Evolutionary conservation across 345 rosid genomes (phyloP).

Genomic region (Nasturtium officinale): DNA sequence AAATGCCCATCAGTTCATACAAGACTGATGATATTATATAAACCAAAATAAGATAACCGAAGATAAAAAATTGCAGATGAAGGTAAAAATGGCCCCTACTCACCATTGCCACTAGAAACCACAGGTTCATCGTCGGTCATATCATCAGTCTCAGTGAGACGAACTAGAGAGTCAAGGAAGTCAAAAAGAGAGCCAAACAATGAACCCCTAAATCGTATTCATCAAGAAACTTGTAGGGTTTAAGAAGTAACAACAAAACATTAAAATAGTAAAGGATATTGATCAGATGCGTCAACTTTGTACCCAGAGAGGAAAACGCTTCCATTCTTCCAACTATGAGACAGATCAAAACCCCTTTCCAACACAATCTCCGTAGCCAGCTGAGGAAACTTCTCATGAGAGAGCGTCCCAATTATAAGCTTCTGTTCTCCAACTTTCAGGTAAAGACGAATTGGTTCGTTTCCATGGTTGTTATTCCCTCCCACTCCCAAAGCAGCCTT

Average conservation of each 20-base stretch:
- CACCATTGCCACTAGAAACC: constrained; percentile 40
- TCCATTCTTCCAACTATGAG: constrained; percentile 71
- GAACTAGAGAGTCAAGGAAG: constrained; percentile 43
- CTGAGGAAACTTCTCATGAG: constrained; percentile 66
- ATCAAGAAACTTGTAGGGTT: constrained; percentile 9
- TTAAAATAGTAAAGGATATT: constrained; percentile 53
- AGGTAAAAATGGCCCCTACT: not conserved
- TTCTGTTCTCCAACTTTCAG: constrained; percentile 49
- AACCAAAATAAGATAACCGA: not conserved
- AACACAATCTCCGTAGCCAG: constrained; percentile 58
- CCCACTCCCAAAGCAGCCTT: constrained; percentile 76
- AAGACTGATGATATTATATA: not conserved
- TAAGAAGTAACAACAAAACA: not conserved
- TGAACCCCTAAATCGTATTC: not conserved
- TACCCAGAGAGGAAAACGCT: constrained; percentile 73
- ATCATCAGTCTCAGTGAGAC: constrained; percentile 35
- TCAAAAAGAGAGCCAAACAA: constrained; percentile 12
- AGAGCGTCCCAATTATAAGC: constrained; percentile 66
- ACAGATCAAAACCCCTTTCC: constrained; percentile 58
- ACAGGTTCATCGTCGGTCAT: constrained; percentile 26
- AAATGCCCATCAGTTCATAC: not conserved
- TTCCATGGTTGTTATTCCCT: constrained; percentile 54
- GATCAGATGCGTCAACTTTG: constrained; percentile 35
- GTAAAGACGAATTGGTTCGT: constrained; percentile 44
- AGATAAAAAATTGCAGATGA: not conserved